Conservation (phyloP, 768 basidiomycete genomes). For the Sporobolomyces phaffii region DNA sequence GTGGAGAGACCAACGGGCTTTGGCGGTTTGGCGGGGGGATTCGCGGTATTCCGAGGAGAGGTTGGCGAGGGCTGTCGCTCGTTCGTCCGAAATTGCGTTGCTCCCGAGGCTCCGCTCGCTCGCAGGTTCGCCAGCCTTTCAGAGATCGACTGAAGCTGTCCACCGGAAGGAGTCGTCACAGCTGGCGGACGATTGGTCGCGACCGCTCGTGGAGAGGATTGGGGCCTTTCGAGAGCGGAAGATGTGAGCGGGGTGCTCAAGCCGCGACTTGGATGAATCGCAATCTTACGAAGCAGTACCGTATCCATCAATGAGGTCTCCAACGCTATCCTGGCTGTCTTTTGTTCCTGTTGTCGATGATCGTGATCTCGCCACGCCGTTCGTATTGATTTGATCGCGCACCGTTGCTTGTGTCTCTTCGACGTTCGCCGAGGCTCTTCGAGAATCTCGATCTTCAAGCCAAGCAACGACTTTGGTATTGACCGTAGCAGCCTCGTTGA, state of each 20-base stretch:
- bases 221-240: not conserved
- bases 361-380: not conserved
- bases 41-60: not conserved
- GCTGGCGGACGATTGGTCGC: not conserved
- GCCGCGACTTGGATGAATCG: not conserved
- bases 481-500: not conserved
- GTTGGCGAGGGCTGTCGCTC: not conserved
- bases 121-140: slow-evolving; percentile 5
- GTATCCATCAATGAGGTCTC: not conserved
- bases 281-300: slow-evolving; percentile 2
- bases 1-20: not conserved
- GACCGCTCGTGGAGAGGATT: not conserved
- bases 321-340: slow-evolving; percentile 3
- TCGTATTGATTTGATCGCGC: too few species aligned
- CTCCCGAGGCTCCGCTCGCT: not conserved
- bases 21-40: not conserved
- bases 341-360: not conserved
- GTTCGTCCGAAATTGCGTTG: not conserved
- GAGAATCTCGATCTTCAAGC: slow-evolving; percentile 17
- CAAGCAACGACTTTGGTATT: not conserved
- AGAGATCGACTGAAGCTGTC: not conserved
- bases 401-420: not conserved
- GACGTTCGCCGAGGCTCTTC: not conserved
- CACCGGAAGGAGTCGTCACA: slow-evolving; percentile 5
- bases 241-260: too few species aligned